Percentiles rank a stretch among this genome's conserved stretches.
These are phyloP conservation scores for Anthracocystis panici-leucophaei DNA, from an alignment of 1,284 basidiomycete genomes.

Conservation along the genomic window DNA sequence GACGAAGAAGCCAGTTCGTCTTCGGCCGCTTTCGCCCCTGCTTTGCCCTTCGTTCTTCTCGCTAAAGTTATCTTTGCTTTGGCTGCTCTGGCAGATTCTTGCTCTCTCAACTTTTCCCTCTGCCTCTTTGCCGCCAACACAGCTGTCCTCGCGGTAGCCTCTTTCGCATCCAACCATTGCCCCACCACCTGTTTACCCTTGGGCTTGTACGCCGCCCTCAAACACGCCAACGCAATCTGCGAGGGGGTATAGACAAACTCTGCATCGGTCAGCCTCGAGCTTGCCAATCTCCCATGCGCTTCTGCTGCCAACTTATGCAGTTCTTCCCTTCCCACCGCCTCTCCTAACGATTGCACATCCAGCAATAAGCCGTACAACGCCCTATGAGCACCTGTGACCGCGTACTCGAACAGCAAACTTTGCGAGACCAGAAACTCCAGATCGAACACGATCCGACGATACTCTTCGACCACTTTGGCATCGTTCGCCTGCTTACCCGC, in stretches of 20 bases:
- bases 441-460: slow-evolving; percentile 84
- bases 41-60: slow-evolving; percentile 27
- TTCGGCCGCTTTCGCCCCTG: slow-evolving; percentile 38
- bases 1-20: slow-evolving; percentile 26
- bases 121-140: slow-evolving; percentile 13
- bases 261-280: slow-evolving; percentile 86
- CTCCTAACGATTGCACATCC: slow-evolving; percentile 80
- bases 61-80: slow-evolving; percentile 32
- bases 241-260: slow-evolving; percentile 92
- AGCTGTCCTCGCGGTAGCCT: slow-evolving; percentile 5
- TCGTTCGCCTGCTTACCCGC: slow-evolving; percentile 74
- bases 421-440: slow-evolving; percentile 96
- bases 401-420: slow-evolving; percentile 90
- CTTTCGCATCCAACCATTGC: slow-evolving; percentile 73
- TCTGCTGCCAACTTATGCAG: slow-evolving; percentile 40
- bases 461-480: slow-evolving; percentile 73
- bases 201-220: slow-evolving; percentile 65
- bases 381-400: slow-evolving; percentile 88
- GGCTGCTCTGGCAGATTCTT: slow-evolving; percentile 18
- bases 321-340: slow-evolving; percentile 27
- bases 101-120: slow-evolving; percentile 13
- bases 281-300: slow-evolving; percentile 47
- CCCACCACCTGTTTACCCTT: slow-evolving; percentile 73
- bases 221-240: slow-evolving; percentile 89
- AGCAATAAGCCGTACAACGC: slow-evolving; percentile 90